Conservation (phyloP, 2,329 filamentous ascomycete species). For the Aspergillus melleus region DNA sequence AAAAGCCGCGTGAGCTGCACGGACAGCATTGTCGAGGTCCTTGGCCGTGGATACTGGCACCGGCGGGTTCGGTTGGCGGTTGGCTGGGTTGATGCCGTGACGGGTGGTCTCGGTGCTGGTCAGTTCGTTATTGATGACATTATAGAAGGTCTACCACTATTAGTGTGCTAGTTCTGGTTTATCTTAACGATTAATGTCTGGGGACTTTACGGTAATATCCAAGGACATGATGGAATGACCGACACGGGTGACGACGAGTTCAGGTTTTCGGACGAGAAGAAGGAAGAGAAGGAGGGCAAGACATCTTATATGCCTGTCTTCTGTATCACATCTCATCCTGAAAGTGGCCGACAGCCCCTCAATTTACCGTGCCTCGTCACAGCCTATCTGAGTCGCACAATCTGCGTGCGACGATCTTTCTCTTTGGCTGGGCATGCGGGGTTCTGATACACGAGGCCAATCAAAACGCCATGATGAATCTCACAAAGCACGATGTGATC, state of each 20-base stretch:
- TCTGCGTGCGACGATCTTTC: no score
- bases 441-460: background rate
- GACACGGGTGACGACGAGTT: background rate
- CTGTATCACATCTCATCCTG: background rate
- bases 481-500: background rate
- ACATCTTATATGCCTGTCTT: background rate
- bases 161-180: background rate
- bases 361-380: background rate
- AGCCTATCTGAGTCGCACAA: no score
- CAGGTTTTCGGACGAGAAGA: background rate
- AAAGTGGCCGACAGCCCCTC: background rate
- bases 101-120: constrained; percentile 46
- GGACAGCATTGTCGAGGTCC: constrained; percentile 54
- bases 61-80: constrained; percentile 49
- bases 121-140: constrained; percentile 54
- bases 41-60: constrained; percentile 51
- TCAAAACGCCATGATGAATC: background rate
- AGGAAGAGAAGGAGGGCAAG: background rate
- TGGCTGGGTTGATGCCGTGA: constrained; percentile 54
- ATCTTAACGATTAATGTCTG: background rate
- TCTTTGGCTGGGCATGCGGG: background rate
- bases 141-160: constrained; percentile 44
- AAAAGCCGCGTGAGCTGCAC: constrained; percentile 49
- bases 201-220: constrained; percentile 7
- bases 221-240: constrained; percentile 11